phyloP scores from a whole-genome alignment of 352 stramenopile genomes.

The Hyaloperonospora brassicae region DNA sequence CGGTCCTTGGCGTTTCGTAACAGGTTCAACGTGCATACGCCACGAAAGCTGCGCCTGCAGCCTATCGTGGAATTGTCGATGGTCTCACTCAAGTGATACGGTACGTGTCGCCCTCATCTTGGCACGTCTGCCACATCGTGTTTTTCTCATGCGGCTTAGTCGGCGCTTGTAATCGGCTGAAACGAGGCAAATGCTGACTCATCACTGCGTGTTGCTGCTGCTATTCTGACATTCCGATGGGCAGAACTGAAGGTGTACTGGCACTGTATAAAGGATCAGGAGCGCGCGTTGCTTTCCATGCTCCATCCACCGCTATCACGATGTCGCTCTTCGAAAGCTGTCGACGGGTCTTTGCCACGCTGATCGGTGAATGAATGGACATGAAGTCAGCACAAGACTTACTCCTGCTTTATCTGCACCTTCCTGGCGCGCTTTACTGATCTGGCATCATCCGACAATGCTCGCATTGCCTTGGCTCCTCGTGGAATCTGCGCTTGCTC shows the following conservation, averaged over 20 bases:
- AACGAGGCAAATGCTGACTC: conserved; percentile 3
- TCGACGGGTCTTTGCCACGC: conserved; percentile 41
- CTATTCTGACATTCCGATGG: background rate
- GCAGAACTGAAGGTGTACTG: conserved; percentile 75
- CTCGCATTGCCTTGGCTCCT: conserved; percentile 21
- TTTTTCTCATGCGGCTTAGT: background rate
- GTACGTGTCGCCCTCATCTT: conserved; percentile 16
- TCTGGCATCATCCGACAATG: conserved; percentile 22
- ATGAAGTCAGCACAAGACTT: conserved; percentile 8
- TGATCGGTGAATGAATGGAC: conserved; percentile 32
- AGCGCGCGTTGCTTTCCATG: conserved; percentile 92
- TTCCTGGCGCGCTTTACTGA: conserved; percentile 19
- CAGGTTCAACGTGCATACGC: conserved; percentile 47
- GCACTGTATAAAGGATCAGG: conserved; percentile 93
- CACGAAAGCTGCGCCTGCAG: conserved; percentile 18
- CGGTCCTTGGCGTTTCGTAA: background rate
- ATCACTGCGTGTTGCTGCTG: conserved; percentile 5
- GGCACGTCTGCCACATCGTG: too few relatives aligned
- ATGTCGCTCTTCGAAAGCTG: conserved; percentile 95
- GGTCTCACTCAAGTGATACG: conserved; percentile 76
- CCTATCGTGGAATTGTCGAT: conserved; percentile 77
- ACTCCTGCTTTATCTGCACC: conserved; percentile 4
- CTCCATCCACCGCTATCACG: conserved; percentile 93
- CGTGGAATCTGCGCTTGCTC: conserved; percentile 20
- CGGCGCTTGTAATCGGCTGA: background rate